These are phyloP conservation scores for Ophiocordyceps sinensis DNA, from an alignment of 2,329 filamentous ascomycete genomes.

Conservation along the genomic window DNA sequence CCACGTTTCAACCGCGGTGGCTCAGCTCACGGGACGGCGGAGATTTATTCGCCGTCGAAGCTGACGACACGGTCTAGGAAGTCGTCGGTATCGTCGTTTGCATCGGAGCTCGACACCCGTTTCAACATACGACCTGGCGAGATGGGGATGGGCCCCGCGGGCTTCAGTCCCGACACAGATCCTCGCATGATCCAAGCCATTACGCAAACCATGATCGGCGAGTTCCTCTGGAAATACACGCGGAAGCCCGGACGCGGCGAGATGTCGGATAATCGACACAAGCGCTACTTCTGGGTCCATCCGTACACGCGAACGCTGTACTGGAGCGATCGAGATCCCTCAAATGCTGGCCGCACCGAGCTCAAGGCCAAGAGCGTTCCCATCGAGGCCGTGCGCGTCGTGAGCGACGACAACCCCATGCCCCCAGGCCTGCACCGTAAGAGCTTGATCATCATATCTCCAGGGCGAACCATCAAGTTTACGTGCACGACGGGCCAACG, in stretches of 20 bases:
- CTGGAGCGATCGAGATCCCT: constrained; percentile 88
- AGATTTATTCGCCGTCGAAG: constrained; percentile 33
- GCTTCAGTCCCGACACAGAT: constrained; percentile 63
- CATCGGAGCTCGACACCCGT: constrained; percentile 78
- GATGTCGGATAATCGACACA: constrained; percentile 78
- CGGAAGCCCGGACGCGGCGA: constrained; percentile 81
- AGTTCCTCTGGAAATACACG: constrained; percentile 98
- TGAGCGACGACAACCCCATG: constrained; percentile 88
- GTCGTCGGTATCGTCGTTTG: constrained; percentile 90
- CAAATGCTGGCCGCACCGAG: constrained; percentile 61
- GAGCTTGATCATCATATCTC: constrained; percentile 80
- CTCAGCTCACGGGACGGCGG: constrained; percentile 30
- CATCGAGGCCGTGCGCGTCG: constrained; percentile 84
- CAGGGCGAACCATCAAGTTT: constrained; percentile 80
- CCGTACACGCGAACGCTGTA: constrained; percentile 93
- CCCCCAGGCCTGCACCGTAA: constrained; percentile 90
- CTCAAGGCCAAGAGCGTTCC: constrained; percentile 75
- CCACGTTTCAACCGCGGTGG: constrained; percentile 34
- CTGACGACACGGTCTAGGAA: constrained; percentile 26
- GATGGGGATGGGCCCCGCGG: constrained; percentile 36
- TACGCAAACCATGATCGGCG: constrained; percentile 98
- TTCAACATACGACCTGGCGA: constrained; percentile 61
- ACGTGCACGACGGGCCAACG: constrained; percentile 87
- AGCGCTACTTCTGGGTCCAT: constrained; percentile 97
- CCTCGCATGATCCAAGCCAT: constrained; percentile 98